Conservation (phyloP, 257 asterid genomes). For the Solanum chmielewskii region DNA sequence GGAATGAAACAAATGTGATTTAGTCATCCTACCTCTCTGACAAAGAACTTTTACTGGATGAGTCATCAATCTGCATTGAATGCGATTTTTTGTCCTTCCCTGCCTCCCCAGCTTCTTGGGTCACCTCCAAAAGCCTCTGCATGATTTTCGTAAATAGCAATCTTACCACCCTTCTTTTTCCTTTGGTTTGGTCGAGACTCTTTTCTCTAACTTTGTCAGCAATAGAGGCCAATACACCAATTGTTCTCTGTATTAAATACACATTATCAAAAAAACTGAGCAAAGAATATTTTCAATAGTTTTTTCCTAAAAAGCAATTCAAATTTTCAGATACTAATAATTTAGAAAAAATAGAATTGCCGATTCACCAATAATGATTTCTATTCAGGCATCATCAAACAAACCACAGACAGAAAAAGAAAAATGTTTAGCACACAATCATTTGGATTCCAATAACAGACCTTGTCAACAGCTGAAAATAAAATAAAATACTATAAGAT, state of each 20-base stretch:
- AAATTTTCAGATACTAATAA: neutral
- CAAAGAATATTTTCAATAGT: neutral
- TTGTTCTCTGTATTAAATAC: constrained; percentile 44
- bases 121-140: constrained; percentile 56
- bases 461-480: neutral
- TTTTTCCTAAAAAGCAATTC: neutral
- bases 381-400: neutral
- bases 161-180: constrained; percentile 11
- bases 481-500: neutral
- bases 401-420: neutral
- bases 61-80: constrained; percentile 64
- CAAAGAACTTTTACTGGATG: constrained; percentile 26
- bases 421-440: neutral
- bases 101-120: constrained; percentile 36
- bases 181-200: neutral
- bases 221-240: constrained; percentile 69
- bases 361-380: neutral
- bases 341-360: neutral
- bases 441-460: neutral
- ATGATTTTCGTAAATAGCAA: constrained; percentile 41
- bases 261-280: neutral
- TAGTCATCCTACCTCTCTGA: constrained; percentile 44
- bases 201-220: constrained; percentile 37
- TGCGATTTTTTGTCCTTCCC: constrained; percentile 26
- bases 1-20: neutral